A percentile compares a stretch with the other conserved stretches of the same genome.
phyloP scores from a whole-genome alignment of 768 basidiomycete species.

The Kwoniella dejecticola region DNA sequence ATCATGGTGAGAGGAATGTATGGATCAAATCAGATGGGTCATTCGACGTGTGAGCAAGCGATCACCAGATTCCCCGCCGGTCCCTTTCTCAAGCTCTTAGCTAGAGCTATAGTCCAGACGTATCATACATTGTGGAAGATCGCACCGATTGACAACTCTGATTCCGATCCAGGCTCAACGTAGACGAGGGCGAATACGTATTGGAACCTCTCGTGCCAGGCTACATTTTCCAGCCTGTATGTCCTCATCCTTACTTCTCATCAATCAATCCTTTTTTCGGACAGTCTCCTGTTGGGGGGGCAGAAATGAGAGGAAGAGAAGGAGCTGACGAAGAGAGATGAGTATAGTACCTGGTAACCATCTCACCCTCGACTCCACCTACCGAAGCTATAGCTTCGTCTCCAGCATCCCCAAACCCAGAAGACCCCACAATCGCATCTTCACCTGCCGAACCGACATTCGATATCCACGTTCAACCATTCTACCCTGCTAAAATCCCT shows the following conservation, averaged over 20 bases:
- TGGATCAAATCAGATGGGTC: conserved; percentile 45
- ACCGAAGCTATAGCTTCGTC: neutral
- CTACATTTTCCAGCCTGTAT: conserved; percentile 37
- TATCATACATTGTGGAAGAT: neutral
- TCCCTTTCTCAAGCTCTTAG: too few species aligned
- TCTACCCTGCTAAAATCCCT: conserved; percentile 32
- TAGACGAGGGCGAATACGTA: conserved; percentile 39
- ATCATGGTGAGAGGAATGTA: conserved; percentile 31
- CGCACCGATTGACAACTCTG: neutral
- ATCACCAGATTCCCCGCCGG: too few species aligned
- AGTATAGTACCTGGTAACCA: conserved; percentile 12
- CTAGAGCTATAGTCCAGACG: too few species aligned
- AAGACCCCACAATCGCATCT: conserved; percentile 2
- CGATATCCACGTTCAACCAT: conserved; percentile 40
- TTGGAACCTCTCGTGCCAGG: conserved; percentile 36
- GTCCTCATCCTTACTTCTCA: conserved; percentile 1
- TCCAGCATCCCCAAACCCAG: conserved; percentile 7
- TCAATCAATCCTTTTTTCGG: neutral
- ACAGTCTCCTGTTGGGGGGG: neutral
- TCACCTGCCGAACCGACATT: conserved; percentile 22
- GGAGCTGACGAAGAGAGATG: too few species aligned
- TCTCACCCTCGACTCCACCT: neutral
- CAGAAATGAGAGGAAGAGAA: too few species aligned
- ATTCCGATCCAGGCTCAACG: conserved; percentile 21
- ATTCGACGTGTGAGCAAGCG: conserved; percentile 43